phyloP scores from a whole-genome alignment of 305 asterid species.

The Fraxinus platypoda region DNA sequence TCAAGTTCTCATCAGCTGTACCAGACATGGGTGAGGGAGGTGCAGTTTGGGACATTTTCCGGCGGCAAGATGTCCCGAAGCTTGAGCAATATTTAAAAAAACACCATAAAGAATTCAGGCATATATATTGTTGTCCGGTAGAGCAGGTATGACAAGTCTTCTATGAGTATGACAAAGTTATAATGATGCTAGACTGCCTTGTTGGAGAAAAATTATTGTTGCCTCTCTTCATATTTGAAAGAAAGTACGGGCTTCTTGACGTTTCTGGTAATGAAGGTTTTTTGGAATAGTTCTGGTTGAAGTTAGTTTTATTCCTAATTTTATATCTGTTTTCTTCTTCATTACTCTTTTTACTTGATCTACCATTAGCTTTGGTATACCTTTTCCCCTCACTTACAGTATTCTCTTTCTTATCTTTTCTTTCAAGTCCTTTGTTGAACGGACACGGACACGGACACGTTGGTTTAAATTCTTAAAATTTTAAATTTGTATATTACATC shows the following conservation, averaged over 20 bases:
- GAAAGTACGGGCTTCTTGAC: neutral
- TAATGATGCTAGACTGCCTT: neutral
- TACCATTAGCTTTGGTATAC: neutral
- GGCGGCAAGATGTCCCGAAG: conserved; percentile 53
- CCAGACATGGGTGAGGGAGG: conserved; percentile 41
- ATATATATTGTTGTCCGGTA: conserved; percentile 36
- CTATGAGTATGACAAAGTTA: neutral
- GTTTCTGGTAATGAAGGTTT: neutral
- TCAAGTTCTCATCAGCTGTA: conserved; percentile 12
- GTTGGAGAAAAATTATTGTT: neutral
- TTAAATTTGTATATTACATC: neutral
- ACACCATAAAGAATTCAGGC: conserved; percentile 62
- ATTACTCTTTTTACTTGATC: neutral
- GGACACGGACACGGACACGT: neutral
- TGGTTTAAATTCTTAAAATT: neutral
- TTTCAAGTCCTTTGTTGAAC: neutral
- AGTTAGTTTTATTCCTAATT: neutral
- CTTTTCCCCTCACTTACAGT: neutral
- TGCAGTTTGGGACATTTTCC: conserved; percentile 67
- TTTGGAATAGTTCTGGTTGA: neutral
- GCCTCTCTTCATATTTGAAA: neutral
- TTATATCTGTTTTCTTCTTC: neutral
- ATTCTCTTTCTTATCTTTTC: neutral
- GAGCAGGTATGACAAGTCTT: conserved; percentile 31
- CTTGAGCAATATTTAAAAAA: conserved; percentile 54